Evolutionary conservation across 73 alveolate genomes (phyloP).

Genomic region (Paraurostyla sp.): DNA sequence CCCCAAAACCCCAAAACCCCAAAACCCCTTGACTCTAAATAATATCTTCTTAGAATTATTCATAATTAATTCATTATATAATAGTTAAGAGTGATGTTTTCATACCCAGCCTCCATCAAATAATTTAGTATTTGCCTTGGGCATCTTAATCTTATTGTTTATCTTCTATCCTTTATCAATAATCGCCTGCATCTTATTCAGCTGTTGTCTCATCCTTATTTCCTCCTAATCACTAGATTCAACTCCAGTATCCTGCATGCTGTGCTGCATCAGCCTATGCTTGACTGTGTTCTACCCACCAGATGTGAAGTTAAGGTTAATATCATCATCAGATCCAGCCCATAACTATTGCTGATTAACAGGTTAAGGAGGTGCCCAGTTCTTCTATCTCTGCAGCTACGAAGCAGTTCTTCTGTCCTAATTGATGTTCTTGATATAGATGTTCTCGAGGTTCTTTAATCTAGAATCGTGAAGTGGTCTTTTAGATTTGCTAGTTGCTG

Average conservation of each 20-base stretch:
- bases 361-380: too few species aligned
- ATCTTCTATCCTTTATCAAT: constrained; percentile 27
- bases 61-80: too few species aligned
- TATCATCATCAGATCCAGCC: too few species aligned
- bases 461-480: background rate
- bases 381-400: background rate
- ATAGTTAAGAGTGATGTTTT: too few species aligned
- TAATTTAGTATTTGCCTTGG: background rate
- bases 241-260: constrained; percentile 19
- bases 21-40: too few species aligned
- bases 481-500: background rate
- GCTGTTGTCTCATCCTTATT: background rate
- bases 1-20: too few species aligned
- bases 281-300: background rate
- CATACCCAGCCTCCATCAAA: constrained; percentile 35
- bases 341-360: too few species aligned
- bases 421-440: background rate
- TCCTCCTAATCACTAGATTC: constrained; percentile 48
- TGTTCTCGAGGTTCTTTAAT: background rate
- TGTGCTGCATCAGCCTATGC: background rate
- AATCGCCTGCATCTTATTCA: constrained; percentile 32
- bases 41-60: too few species aligned
- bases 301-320: background rate
- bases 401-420: constrained; percentile 23
- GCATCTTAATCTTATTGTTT: background rate